phyloP scores from a whole-genome alignment of 805 yeast genomes.

The Ogataea paraovalis region DNA sequence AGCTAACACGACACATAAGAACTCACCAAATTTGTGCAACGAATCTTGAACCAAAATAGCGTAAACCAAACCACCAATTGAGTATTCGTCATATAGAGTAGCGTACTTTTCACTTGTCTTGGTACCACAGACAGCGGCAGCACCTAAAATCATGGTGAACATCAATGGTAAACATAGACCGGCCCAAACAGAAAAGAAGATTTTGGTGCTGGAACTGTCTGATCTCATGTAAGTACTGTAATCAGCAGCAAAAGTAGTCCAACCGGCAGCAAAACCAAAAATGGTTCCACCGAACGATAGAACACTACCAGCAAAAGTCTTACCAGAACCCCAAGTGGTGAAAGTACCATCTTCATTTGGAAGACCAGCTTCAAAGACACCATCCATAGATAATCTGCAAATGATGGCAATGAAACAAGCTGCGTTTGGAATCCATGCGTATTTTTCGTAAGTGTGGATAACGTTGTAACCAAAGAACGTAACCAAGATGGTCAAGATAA shows the following conservation, averaged over 20 bases:
- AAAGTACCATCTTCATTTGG: constrained; percentile 25
- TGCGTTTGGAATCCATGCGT: constrained; percentile 82
- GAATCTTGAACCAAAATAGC: constrained; percentile 75
- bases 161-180: constrained; percentile 69
- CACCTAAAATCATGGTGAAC: constrained; percentile 77
- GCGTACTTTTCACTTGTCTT: constrained; percentile 42
- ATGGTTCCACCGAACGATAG: constrained; percentile 78
- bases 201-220: constrained; percentile 51
- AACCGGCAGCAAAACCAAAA: constrained; percentile 89
- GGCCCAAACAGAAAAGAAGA: constrained; percentile 58
- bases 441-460: constrained; percentile 79
- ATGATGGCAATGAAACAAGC: constrained; percentile 73
- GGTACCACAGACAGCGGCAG: constrained; percentile 76
- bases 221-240: constrained; percentile 84
- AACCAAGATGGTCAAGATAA: constrained; percentile 62
- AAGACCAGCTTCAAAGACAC: constrained; percentile 54
- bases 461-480: constrained; percentile 81
- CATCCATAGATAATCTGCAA: constrained; percentile 66
- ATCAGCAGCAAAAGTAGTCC: constrained; percentile 92
- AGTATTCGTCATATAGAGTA: constrained; percentile 46
- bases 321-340: constrained; percentile 46
- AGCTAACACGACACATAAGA: constrained; percentile 80
- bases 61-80: constrained; percentile 80
- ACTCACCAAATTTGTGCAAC: constrained; percentile 84
- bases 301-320: constrained; percentile 68